These are phyloP conservation scores for Tilletia walkeri DNA, from an alignment of 1,284 basidiomycete genomes.

Conservation along the genomic window DNA sequence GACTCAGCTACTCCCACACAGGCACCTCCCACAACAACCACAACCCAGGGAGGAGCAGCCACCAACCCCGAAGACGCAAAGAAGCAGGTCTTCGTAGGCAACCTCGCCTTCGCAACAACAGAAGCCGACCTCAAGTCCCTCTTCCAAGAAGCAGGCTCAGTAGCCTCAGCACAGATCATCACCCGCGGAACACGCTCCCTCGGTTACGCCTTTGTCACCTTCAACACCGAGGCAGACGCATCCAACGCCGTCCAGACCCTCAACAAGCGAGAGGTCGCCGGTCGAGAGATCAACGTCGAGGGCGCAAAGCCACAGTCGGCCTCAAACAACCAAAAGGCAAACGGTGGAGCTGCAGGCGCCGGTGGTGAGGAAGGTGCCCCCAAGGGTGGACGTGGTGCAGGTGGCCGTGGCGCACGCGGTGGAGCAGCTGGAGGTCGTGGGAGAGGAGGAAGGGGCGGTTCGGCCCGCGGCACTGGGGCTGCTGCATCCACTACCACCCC, in stretches of 20 bases:
- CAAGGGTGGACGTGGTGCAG: slow-evolving; percentile 23
- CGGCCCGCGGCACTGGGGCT: slow-evolving; percentile 15
- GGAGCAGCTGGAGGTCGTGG: slow-evolving; percentile 35
- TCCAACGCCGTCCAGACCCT: slow-evolving; percentile 41
- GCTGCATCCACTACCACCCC: no score
- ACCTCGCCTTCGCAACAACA: slow-evolving; percentile 50
- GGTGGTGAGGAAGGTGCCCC: slow-evolving; percentile 29
- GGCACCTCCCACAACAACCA: not conserved
- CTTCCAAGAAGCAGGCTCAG: slow-evolving; percentile 46
- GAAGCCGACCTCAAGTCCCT: slow-evolving; percentile 44
- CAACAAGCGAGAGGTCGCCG: slow-evolving; percentile 49
- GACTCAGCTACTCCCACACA: not conserved
- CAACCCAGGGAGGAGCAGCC: not conserved
- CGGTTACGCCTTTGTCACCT: slow-evolving; percentile 52
- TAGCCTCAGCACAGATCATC: slow-evolving; percentile 43
- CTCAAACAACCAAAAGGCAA: slow-evolving; percentile 23
- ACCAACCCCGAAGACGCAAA: slow-evolving; percentile 14
- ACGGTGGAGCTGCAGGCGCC: slow-evolving; percentile 27
- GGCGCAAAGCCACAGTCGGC: slow-evolving; percentile 36
- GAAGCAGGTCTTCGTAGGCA: slow-evolving; percentile 27
- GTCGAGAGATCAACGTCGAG: slow-evolving; percentile 50
- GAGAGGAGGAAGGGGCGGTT: slow-evolving; percentile 18
- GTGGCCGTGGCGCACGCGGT: slow-evolving; percentile 20
- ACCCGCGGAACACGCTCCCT: slow-evolving; percentile 50
- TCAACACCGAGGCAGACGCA: slow-evolving; percentile 42